Base-by-base conservation (phyloP, 2,329 filamentous ascomycete genomes). In the Neospermospora avenae region DNA sequence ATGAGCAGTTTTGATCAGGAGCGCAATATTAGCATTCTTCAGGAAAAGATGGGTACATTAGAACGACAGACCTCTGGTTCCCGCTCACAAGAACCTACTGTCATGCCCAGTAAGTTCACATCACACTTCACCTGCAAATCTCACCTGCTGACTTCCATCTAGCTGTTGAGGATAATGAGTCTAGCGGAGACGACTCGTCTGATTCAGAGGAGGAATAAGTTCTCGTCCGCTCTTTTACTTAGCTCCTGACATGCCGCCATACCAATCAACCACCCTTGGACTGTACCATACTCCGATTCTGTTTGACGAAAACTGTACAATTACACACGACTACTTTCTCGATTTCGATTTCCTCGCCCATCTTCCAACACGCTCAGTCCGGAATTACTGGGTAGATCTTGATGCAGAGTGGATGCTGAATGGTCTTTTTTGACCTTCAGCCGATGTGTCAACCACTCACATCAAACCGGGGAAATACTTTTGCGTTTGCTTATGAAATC, bases 1-100 rank as follows among this genome's bases (percentile, higher is more conserved):
- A 90, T 90, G 87, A 86, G 84, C 74, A 88, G 88, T 75, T 76
- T 78, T 35, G 87, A 90, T 74, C 87, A 90, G 74, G 86, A 89
- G 70, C 80, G 82, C 44, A 86, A 84, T 65, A 87, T 90, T 68
- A 78, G 82, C 65, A 78, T 84, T 71, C 79, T 90, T 24, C 80
- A 84, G 65, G 81, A 83, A 70, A 81, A 85, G 64, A 78, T 87
- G 66, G 79, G 78, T n/a, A 74, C 79, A 58, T 80, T 70, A 49
- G 61, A 67, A 18, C 61, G 67, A 64, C 63, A 66, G 20, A 62
- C 55, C 54, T 70, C 68, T 54, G 62, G 57, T 53, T 70, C 68
- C 53, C 65, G 64, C 20, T 70, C 71, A 18, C 76, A 79, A 65
- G 77, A 80, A 66, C 76, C 77, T 22, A 31, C 28, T 3, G 69